These are phyloP conservation scores for Pontederia crassipes DNA, from an alignment of 176 grass and related monocot species.

Conservation along the genomic window DNA sequence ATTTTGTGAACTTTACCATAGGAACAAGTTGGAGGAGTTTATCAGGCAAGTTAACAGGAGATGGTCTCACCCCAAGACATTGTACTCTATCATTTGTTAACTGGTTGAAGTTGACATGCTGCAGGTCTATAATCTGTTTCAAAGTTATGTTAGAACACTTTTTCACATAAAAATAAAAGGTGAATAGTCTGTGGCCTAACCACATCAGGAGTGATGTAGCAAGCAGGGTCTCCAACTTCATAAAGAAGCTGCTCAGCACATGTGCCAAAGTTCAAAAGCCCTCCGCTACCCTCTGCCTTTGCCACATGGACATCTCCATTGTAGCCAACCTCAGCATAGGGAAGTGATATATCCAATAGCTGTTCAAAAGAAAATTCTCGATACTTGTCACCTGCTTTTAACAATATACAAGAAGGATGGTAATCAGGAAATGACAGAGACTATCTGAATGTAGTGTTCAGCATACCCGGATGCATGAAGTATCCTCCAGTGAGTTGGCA, in stretches of 20 bases:
- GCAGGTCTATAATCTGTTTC: constrained; percentile 68
- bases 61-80: constrained; percentile 67
- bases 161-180: constrained; percentile 5
- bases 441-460: too few relatives aligned
- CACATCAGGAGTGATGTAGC: constrained; percentile 94
- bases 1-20: constrained; percentile 29
- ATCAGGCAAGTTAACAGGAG: constrained; percentile 37
- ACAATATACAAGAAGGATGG: background rate
- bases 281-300: constrained; percentile 67
- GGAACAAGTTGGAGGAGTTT: constrained; percentile 71
- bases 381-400: constrained; percentile 62
- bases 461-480: constrained; percentile 89
- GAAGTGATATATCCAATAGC: constrained; percentile 79
- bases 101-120: constrained; percentile 48
- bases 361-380: constrained; percentile 68
- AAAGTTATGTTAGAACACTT: constrained; percentile 7
- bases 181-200: constrained; percentile 35
- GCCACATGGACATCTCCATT: constrained; percentile 66
- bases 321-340: constrained; percentile 74
- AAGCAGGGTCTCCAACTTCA: constrained; percentile 74
- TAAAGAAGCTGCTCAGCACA: constrained; percentile 93
- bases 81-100: constrained; percentile 61
- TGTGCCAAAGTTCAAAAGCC: constrained; percentile 52
- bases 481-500: constrained; percentile 98
- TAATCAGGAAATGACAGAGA: too few relatives aligned